Evolutionary conservation across 441 rosid species (phyloP), one percentile per base, ranked within the genome.

Genomic region (Arabidopsis hybrid): DNA sequence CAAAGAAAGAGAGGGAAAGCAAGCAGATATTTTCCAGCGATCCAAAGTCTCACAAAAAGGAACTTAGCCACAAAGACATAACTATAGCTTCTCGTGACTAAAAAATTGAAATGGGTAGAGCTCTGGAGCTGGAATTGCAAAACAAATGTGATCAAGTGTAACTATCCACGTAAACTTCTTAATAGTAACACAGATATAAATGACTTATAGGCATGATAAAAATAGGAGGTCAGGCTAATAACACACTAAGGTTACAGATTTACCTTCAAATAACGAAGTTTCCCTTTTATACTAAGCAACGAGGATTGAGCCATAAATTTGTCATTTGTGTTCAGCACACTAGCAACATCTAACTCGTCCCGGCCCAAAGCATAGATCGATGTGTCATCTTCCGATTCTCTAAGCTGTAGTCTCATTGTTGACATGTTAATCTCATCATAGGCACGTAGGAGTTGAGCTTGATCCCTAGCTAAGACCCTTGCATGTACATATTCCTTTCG

Each of bases 361-460:
- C 72, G 77, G 80, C 90, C 85, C 81, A 95, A 81, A 72, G 97
- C 89, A 85, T 88, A 96, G 35, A 91, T 75, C 9, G 98, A 83
- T 38, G 79, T 85, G 74, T 92, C 97, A 61, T 87, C 82, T 75
- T 91, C 95, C 65, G 83, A 84, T 83, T 88, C 96, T 82, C 81
- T 82, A 29, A 95, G 81, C 72, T 87, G 97, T 80, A 95, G 79
- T 69, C 99, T 85, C 65, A 93, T 86, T 72, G 93, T 91, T 53
- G 99, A 92, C 97, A 95, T 95, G 87, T 83, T 92, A 80, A 95
- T 85, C 82, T 92, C 98, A 69, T 95, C 98, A 60, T 95, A 87
- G 66, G 99, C 96, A 69, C 87, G 84, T 67, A 95, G 83, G 80
- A 88, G 80, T 63, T 92, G 87, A 71, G 97, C 97, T 89, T 95